Evolutionary conservation across 345 rosid genomes (phyloP).

Genomic region (Eucalyptus cloeziana): DNA sequence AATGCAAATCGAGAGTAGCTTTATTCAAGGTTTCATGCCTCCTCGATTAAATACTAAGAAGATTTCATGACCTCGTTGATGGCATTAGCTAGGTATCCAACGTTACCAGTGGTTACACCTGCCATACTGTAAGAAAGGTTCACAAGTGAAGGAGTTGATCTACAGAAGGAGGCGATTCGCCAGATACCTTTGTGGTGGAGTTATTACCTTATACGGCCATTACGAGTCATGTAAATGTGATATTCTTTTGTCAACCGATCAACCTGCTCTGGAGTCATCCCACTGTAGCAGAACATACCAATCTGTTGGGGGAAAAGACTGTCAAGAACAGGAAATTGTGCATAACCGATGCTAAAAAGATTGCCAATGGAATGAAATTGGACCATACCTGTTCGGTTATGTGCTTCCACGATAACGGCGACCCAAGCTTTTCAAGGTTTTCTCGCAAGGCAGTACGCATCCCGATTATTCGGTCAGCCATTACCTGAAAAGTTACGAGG

Average conservation of each 20-base stretch:
- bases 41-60: neutral
- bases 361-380: neutral
- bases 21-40: neutral
- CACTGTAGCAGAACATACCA: conserved; percentile 98
- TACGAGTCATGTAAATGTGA: conserved; percentile 87
- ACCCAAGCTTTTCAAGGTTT: conserved; percentile 79
- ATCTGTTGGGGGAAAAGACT: conserved; percentile 31
- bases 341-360: neutral
- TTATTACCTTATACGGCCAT: conserved; percentile 79
- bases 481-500: conserved; percentile 20
- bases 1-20: neutral
- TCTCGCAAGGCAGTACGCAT: conserved; percentile 72
- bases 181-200: neutral
- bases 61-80: conserved; percentile 73
- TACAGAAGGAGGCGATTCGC: neutral
- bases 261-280: conserved; percentile 83
- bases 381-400: conserved; percentile 66
- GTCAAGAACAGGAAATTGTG: neutral
- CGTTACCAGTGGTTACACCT: conserved; percentile 77
- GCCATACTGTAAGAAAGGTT: conserved; percentile 58
- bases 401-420: conserved; percentile 81
- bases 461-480: conserved; percentile 96
- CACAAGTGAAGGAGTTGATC: neutral
- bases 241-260: conserved; percentile 68
- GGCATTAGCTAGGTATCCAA: conserved; percentile 78